phyloP scores from a whole-genome alignment of 495 filamentous ascomycete genomes.

The Annulohypoxylon stygium region DNA sequence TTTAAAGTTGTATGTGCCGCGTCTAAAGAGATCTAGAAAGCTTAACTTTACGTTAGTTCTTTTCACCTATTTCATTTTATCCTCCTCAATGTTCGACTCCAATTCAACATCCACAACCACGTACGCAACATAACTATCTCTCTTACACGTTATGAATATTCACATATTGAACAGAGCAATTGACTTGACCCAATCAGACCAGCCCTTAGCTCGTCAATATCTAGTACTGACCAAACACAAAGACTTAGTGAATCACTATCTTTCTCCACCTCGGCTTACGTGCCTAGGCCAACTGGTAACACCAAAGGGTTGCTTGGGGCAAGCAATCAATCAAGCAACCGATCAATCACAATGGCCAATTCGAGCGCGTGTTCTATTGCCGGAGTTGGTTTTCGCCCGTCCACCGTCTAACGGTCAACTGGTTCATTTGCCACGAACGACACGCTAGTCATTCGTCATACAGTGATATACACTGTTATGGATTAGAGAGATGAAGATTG shows the following conservation, averaged over 20 bases:
- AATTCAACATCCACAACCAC: neutral
- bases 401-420: neutral
- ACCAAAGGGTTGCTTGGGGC: neutral
- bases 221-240: slow-evolving; percentile 9
- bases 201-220: neutral
- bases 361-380: slow-evolving; percentile 36
- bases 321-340: neutral
- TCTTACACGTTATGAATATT: neutral
- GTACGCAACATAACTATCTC: neutral
- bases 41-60: slow-evolving; percentile 5
- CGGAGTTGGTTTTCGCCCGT: slow-evolving; percentile 19
- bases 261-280: slow-evolving; percentile 26
- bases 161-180: neutral
- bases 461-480: neutral
- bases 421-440: slow-evolving; percentile 32
- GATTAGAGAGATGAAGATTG: neutral
- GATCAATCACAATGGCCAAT: slow-evolving; percentile 35
- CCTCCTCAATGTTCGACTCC: neutral
- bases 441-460: slow-evolving; percentile 8
- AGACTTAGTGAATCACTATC: slow-evolving; percentile 11
- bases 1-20: slow-evolving; percentile 13
- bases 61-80: neutral
- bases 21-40: neutral
- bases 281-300: neutral
- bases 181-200: slow-evolving; percentile 12